phyloP scores from a whole-genome alignment of 148 eudicot species.

The Salicornia ramosissima region DNA sequence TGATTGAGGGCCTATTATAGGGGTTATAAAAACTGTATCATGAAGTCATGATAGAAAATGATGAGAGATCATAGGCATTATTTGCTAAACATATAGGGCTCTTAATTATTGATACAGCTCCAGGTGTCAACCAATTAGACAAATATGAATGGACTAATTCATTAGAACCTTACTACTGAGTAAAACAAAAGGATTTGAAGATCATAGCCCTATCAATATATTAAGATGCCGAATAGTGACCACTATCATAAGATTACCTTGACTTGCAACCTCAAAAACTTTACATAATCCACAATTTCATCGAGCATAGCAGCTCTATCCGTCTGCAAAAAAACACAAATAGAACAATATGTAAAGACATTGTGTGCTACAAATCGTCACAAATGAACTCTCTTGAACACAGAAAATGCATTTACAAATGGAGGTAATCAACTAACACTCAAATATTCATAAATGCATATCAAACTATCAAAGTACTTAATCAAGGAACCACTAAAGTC shows the following conservation, averaged over 20 bases:
- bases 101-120: conserved; percentile 12
- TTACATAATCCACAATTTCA: conserved; percentile 66
- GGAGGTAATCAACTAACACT: background rate
- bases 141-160: conserved; percentile 7
- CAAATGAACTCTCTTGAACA: background rate
- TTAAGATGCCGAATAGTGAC: background rate
- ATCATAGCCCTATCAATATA: conserved; percentile 7
- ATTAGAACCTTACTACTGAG: background rate
- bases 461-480: background rate
- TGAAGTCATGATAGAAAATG: conserved; percentile 27
- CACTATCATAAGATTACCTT: conserved; percentile 35
- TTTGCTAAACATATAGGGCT: conserved; percentile 18
- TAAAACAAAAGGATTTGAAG: background rate
- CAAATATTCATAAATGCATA: background rate
- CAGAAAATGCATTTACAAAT: background rate
- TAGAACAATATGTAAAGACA: background rate
- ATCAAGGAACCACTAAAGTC: background rate
- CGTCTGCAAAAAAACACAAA: conserved; percentile 37
- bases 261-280: conserved; percentile 63
- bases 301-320: conserved; percentile 74
- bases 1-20: conserved; percentile 22
- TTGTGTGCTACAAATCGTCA: background rate
- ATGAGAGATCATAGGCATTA: conserved; percentile 25
- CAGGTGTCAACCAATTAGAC: conserved; percentile 16
- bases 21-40: conserved; percentile 19